Evolutionary conservation across 805 yeast genomes (phyloP).

Genomic region (Candida jianshihensis): DNA sequence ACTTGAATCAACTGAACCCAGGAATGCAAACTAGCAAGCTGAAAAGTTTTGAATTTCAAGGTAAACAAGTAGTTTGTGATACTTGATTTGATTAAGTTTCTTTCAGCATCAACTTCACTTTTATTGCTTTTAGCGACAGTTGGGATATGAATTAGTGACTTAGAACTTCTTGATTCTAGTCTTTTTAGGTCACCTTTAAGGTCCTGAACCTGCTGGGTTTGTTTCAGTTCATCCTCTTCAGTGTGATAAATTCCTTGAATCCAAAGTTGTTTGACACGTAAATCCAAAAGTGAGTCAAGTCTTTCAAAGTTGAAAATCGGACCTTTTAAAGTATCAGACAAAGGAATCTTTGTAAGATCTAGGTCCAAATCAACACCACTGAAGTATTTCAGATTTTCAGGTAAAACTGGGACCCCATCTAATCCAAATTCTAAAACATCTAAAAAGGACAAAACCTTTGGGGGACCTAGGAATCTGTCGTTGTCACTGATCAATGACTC

Average conservation of each 20-base stretch:
- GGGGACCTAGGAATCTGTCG: conserved; percentile 49
- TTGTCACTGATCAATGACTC: conserved; percentile 43
- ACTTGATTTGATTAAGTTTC: conserved; percentile 24
- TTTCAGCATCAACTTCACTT: conserved; percentile 17
- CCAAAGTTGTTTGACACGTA: conserved; percentile 20
- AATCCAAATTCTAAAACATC: conserved; percentile 61
- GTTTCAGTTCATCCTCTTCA: conserved; percentile 13
- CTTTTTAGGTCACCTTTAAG: conserved; percentile 12
- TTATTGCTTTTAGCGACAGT: conserved; percentile 19
- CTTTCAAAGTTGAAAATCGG: conserved; percentile 37
- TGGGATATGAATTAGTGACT: conserved; percentile 11
- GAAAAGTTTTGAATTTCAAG: conserved; percentile 42
- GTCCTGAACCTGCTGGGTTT: conserved; percentile 9
- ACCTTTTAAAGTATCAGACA: conserved; percentile 21
- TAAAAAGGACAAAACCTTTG: conserved; percentile 60
- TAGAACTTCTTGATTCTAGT: conserved; percentile 7
- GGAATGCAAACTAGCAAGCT: conserved; percentile 59
- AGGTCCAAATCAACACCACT: conserved; percentile 31
- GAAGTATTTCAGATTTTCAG: conserved; percentile 22
- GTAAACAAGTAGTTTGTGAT: conserved; percentile 40
- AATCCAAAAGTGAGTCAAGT: conserved; percentile 28
- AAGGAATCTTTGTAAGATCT: conserved; percentile 34
- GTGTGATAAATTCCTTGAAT: conserved; percentile 17
- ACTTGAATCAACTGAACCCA: conserved; percentile 82
- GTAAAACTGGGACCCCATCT: conserved; percentile 30